Conservation (phyloP, 202 grass and related monocot species). For the Dendrocalamus latiflorus region DNA sequence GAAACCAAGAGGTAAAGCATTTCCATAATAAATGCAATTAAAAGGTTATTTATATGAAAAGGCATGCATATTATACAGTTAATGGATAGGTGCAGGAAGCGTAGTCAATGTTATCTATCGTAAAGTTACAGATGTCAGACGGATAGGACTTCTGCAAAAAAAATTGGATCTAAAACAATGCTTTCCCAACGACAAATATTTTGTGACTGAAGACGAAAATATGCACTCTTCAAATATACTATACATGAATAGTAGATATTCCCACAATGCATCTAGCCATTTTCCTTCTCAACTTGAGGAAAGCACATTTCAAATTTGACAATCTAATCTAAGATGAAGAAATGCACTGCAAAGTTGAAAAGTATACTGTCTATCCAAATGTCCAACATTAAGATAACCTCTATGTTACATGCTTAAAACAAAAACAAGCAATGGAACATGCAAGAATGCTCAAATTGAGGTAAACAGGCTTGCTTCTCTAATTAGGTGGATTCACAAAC, state of each 20-base stretch:
- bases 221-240: neutral
- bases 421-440: neutral
- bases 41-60: neutral
- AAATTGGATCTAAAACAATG: neutral
- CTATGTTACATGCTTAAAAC: neutral
- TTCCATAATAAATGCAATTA: neutral
- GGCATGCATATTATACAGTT: neutral
- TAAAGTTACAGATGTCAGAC: neutral
- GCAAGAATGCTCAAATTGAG: neutral
- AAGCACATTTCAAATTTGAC: neutral
- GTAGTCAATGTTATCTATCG: neutral
- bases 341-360: neutral
- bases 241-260: neutral
- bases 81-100: neutral
- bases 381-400: neutral
- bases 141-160: neutral
- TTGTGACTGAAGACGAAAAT: neutral
- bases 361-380: neutral
- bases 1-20: neutral
- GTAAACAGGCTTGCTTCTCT: neutral
- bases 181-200: neutral
- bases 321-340: neutral
- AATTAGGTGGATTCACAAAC: conserved; percentile 12
- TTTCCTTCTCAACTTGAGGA: neutral
- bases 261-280: neutral